phyloP scores from a whole-genome alignment of 2,329 filamentous ascomycete species.

The Neurospora crassa region DNA sequence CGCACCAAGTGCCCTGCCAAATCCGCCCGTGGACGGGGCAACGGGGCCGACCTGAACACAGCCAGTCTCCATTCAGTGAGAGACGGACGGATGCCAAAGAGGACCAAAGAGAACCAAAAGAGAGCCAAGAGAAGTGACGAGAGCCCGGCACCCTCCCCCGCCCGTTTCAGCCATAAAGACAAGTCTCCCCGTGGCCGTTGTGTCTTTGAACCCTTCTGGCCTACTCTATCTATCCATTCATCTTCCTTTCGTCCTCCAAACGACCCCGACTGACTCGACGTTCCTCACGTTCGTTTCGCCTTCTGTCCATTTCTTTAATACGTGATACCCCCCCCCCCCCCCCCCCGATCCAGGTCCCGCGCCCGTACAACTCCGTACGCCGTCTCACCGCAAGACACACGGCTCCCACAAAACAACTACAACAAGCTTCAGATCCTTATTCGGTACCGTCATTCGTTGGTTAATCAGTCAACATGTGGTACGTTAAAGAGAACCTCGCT shows the following conservation, averaged over 20 bases:
- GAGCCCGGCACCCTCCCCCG: not conserved
- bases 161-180: not conserved
- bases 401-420: conserved; percentile 3
- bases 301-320: conserved; percentile 5
- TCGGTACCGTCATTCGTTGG: conserved; percentile 12
- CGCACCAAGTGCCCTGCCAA: not conserved
- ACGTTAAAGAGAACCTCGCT: conserved; percentile 15
- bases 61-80: not conserved
- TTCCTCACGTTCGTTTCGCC: conserved; percentile 1
- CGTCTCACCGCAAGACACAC: conserved; percentile 4
- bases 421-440: conserved; percentile 6
- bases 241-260: not conserved
- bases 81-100: not conserved
- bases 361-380: conserved; percentile 6
- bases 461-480: conserved; percentile 27
- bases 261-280: not conserved
- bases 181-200: not conserved
- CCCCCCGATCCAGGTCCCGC: conserved; percentile 4
- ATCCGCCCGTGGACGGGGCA: not conserved
- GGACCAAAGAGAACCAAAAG: not conserved
- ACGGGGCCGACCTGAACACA: not conserved
- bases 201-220: not conserved
- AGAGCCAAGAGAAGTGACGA: not conserved
- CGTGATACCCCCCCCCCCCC: conserved; percentile 5
- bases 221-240: not conserved